Evolutionary conservation across 352 stramenopile species (phyloP), one percentile per base, ranked within the genome.

Genomic region (Globisporangium perplexum): DNA sequence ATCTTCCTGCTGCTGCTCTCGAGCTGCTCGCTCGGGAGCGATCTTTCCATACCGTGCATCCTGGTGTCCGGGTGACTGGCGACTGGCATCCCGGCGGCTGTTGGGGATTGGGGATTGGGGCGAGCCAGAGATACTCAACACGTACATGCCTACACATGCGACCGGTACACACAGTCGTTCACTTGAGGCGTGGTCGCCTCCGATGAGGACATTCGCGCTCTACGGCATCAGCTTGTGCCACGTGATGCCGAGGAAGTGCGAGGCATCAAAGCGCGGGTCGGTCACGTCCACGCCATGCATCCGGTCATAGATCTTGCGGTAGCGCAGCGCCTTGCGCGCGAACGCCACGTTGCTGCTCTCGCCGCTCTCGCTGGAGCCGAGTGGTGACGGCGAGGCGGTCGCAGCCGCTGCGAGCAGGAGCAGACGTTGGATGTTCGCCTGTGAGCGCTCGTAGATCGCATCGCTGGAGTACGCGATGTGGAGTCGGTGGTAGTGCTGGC

Each of bases 301-400:
- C 15, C 53, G 53, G 48, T 75, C 46, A 28, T 51, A 38, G 24
- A 55, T 55, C 50, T 49, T 55, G 39, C 50, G 50, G 18, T 33
- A 49, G 30, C 55, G 43, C 28, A 71, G 55, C 17, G 63, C 63
- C 49, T 71, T 71, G 31, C 55, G 55, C n/a, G 74, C 71, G 22
- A 86, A 58, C 30, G 78, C 20, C 24, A 53, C 62, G 42, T 18
- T 50, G 42, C 51, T 57, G 47, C 63, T 68, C 22, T 38, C 43
- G 28, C 24, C n/a, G 35, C 24, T 30, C 50, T 47, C 26, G 44
- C 36, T 42, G 36, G 1, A 17, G 36, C 14, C 26, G 26, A 12
- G 18, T 17, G 23, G 7, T 55, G 33, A 20, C 31, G 24, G 2
- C 15, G 18, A 17, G 12, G 42, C 28, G 28, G 4, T 43, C 1